Base-by-base conservation (phyloP, 768 basidiomycete genomes). In the Leucogyrophana mollusca region DNA sequence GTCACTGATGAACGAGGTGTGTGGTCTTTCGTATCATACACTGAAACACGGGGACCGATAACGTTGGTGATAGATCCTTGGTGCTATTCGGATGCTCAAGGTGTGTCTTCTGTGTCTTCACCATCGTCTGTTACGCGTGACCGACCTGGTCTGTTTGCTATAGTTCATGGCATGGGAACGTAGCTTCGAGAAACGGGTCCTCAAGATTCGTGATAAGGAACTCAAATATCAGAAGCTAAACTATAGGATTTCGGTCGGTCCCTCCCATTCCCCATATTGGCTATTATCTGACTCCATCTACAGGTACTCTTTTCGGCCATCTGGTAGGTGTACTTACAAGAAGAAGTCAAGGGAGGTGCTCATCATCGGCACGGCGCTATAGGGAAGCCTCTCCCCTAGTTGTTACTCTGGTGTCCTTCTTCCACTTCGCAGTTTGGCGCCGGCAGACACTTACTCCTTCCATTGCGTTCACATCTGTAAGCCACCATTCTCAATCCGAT, bases 111-210 rank as follows among this genome's bases (percentile, higher is more conserved):
- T 46, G 41, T 33, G 18, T 39, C 42, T 27, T 23, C 45, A 18
- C 23, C 14, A 16, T 6, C 16, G 1, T 20, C 22, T 14, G n/a
- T 4, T 17, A 1, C 27, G 6, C 7, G 25, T 27, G 13, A 37
- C 43, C 46, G 43, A 44, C 40, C 4, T 27, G 47, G 3, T 50
- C 3, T 14, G 13, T 7, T 4, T 40, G 9, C 32, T 45, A 27
- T 56, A 87, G 83, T 96, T 94, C 66, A 94, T 95, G 91, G 93
- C 91, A 13, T 85, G 83, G 93, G 93, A 96, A 63, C 82, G 93
- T 21, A 90, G 81, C 59, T 94, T 94, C 55, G 93, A 95, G 65
- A 72, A 74, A 18, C 77, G 76, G 9, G 83, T 94, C 1, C 62
- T 87, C 44, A 80, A 77, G 42, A 73, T 95, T 49, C 79, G 93